Evolutionary conservation across 768 basidiomycete species (phyloP).

Genomic region (Boletus patriciae): DNA sequence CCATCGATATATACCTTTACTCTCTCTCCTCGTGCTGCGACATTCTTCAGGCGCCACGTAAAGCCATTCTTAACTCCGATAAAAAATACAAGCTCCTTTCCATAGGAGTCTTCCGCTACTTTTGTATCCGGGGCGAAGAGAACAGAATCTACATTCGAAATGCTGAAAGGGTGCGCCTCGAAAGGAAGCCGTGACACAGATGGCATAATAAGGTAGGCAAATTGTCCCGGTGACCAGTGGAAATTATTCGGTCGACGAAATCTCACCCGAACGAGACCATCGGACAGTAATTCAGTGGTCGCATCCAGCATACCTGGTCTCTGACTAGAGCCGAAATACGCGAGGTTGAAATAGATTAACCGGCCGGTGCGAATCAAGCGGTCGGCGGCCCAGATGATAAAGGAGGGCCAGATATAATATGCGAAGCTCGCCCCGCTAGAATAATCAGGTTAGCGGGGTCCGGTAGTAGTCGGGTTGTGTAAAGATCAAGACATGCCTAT

Average conservation of each 20-base stretch:
- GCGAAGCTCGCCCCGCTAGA: constrained; percentile 20
- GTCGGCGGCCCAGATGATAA: constrained; percentile 56
- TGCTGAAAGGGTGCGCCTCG: constrained; percentile 61
- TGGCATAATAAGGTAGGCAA: constrained; percentile 50
- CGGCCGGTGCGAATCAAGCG: constrained; percentile 45
- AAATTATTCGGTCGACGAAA: constrained; percentile 45
- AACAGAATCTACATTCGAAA: constrained; percentile 39
- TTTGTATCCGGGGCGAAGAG: constrained; percentile 11
- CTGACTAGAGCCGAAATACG: constrained; percentile 31
- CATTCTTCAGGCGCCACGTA: constrained; percentile 45
- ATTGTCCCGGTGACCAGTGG: constrained; percentile 53
- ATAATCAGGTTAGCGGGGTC: neutral
- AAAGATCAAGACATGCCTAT: constrained; percentile 31
- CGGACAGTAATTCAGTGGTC: constrained; percentile 41
- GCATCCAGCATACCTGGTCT: constrained; percentile 32
- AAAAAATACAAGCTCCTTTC: constrained; percentile 51
- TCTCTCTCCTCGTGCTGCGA: constrained; percentile 28
- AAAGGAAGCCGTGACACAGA: constrained; percentile 42
- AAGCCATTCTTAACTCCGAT: constrained; percentile 57
- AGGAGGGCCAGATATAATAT: constrained; percentile 47
- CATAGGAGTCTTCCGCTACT: constrained; percentile 1
- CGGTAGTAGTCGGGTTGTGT: neutral
- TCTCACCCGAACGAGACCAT: constrained; percentile 45
- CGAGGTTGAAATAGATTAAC: constrained; percentile 43
- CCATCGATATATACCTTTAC: constrained; percentile 56